Evolutionary conservation across 2,329 filamentous ascomycete species (phyloP).

Genomic region (Pseudophaeomoniella oleicola): DNA sequence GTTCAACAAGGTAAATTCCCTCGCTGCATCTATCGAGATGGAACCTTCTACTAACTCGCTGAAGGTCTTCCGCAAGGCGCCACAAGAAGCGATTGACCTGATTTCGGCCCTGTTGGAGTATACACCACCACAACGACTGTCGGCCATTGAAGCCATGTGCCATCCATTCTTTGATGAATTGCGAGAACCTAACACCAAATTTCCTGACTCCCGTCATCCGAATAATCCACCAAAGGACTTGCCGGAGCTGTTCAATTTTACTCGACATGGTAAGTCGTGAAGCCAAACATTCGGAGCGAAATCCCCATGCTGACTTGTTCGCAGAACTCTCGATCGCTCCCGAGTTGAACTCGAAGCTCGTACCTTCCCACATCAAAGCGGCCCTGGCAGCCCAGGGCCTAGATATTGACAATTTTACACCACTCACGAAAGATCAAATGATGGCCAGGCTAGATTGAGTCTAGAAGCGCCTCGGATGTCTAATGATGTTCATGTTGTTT

Average conservation of each 20-base stretch:
- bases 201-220: slow-evolving; percentile 87
- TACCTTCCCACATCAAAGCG: slow-evolving; percentile 67
- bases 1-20: slow-evolving; percentile 63
- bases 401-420: slow-evolving; percentile 87
- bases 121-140: slow-evolving; percentile 87
- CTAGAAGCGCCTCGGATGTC: slow-evolving; percentile 13
- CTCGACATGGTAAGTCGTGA: slow-evolving; percentile 65
- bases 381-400: slow-evolving; percentile 63
- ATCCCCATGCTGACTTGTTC: slow-evolving; percentile 5
- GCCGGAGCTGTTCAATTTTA: slow-evolving; percentile 83
- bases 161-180: slow-evolving; percentile 98
- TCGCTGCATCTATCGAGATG: neutral
- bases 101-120: slow-evolving; percentile 92
- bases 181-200: slow-evolving; percentile 73
- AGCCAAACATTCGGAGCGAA: slow-evolving; percentile 1
- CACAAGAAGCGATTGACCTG: slow-evolving; percentile 81
- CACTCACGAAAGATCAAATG: slow-evolving; percentile 89
- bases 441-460: slow-evolving; percentile 89
- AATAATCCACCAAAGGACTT: slow-evolving; percentile 68
- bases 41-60: slow-evolving; percentile 9
- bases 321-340: slow-evolving; percentile 93
- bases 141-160: slow-evolving; percentile 90
- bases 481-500: slow-evolving; percentile 24
- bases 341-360: slow-evolving; percentile 71
- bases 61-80: slow-evolving; percentile 89